Evolutionary conservation across 2,329 filamentous ascomycete species (phyloP).

Genomic region (Trichophyton equinum): DNA sequence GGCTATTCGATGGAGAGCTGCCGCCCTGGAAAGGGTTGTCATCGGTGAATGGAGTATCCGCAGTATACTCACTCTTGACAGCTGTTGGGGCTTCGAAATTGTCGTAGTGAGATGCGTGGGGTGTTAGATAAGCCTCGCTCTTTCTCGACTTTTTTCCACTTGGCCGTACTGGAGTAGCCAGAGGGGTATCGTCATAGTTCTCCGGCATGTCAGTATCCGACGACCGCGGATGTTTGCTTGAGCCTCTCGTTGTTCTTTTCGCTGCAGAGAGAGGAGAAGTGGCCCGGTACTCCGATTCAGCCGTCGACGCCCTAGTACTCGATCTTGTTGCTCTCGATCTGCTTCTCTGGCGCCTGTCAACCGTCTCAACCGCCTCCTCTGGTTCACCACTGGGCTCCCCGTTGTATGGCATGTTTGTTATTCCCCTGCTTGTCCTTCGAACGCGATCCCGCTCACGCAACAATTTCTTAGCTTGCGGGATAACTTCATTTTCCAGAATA

Average conservation of each 20-base stretch:
- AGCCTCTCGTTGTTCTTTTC: conserved; percentile 38
- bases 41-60: conserved; percentile 62
- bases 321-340: conserved; percentile 32
- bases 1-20: conserved; percentile 51
- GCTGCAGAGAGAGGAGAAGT: conserved; percentile 28
- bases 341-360: conserved; percentile 38
- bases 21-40: conserved; percentile 93
- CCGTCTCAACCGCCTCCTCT: conserved; percentile 42
- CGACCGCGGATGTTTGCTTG: conserved; percentile 38
- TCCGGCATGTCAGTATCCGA: conserved; percentile 42
- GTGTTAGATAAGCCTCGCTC: conserved; percentile 30
- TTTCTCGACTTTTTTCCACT: conserved; percentile 42
- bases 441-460: conserved; percentile 62
- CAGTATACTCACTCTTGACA: conserved; percentile 34
- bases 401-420: conserved; percentile 53
- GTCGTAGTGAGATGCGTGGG: conserved; percentile 14
- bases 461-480: conserved; percentile 66
- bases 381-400: conserved; percentile 54
- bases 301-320: conserved; percentile 35
- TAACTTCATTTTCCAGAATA: conserved; percentile 66
- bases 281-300: conserved; percentile 24
- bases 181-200: conserved; percentile 27
- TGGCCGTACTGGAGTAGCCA: conserved; percentile 27
- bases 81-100: conserved; percentile 23
- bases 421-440: conserved; percentile 77